These are phyloP conservation scores for Aspergillus asperescens DNA, from an alignment of 495 filamentous ascomycete species.

Conservation along the genomic window DNA sequence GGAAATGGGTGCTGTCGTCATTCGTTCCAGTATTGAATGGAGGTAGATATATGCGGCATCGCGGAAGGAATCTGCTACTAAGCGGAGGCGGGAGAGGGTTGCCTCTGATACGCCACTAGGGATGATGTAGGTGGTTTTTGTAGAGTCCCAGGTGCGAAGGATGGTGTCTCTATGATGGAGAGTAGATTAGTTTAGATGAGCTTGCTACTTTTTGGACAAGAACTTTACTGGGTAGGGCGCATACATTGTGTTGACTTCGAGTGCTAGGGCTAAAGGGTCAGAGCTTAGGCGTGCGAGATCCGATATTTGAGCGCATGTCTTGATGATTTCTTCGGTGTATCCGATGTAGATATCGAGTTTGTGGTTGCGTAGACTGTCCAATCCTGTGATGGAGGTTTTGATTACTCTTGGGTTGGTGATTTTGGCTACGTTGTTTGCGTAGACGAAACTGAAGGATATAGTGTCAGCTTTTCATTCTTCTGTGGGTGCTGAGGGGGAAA, in stretches of 20 bases:
- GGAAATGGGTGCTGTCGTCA: conserved; percentile 7
- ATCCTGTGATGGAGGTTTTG: conserved; percentile 15
- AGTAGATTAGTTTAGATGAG: no score
- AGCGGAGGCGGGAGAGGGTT: conserved; percentile 33
- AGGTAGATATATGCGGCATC: conserved; percentile 41
- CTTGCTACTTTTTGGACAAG: not conserved
- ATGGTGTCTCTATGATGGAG: conserved; percentile 28
- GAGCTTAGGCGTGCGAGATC: conserved; percentile 28
- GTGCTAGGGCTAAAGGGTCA: conserved; percentile 24
- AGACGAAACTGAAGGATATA: conserved; percentile 30
- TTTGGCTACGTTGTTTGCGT: conserved; percentile 37
- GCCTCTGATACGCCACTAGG: conserved; percentile 29
- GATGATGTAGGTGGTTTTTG: conserved; percentile 28
- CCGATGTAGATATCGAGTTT: conserved; percentile 43
- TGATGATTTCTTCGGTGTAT: conserved; percentile 41
- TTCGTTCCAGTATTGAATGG: conserved; percentile 37
- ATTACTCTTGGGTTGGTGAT: conserved; percentile 35
- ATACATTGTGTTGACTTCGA: conserved; percentile 34
- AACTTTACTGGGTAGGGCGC: not conserved
- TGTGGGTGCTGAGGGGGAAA: not conserved
- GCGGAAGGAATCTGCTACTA: conserved; percentile 44
- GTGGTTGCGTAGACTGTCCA: conserved; percentile 26
- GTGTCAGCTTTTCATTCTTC: not conserved
- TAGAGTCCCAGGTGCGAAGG: conserved; percentile 36
- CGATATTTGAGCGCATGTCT: conserved; percentile 35